A percentile compares a stretch with the other conserved stretches of the same genome.
Evolutionary conservation across 1,284 basidiomycete genomes (phyloP).

Genomic region (Naganishia sp.): DNA sequence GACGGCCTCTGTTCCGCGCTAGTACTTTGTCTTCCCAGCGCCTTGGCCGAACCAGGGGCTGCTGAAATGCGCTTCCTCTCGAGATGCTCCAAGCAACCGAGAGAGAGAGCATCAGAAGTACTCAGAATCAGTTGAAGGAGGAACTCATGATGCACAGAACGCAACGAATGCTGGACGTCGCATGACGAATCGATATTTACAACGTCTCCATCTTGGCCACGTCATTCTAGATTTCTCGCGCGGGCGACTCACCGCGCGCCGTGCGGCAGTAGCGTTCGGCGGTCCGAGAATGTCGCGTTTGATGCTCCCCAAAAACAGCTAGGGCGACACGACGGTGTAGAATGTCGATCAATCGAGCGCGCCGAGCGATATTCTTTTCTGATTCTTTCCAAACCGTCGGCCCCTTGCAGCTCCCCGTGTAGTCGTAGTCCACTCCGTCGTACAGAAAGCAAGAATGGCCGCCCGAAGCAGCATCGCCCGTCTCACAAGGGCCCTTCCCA

Average conservation of each 20-base stretch:
- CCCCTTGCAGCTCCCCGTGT: background rate
- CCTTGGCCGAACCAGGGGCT: no score
- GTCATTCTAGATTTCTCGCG: background rate
- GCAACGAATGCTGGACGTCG: no score
- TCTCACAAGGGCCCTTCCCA: conserved; percentile 23
- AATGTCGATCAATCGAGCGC: conserved; percentile 11
- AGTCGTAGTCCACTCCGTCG: background rate
- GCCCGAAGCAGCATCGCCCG: conserved; percentile 30
- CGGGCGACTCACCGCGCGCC: background rate
- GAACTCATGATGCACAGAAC: no score
- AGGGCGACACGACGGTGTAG: background rate
- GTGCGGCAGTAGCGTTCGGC: background rate
- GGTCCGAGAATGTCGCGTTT: conserved; percentile 9
- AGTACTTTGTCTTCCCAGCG: no score
- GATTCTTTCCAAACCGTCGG: background rate
- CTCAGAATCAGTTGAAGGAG: no score
- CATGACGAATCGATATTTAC: conserved; percentile 3
- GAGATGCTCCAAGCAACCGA: no score
- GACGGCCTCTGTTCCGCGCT: no score
- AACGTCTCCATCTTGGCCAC: background rate
- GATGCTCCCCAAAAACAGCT: conserved; percentile 8
- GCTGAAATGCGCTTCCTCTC: no score
- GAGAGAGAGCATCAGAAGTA: background rate
- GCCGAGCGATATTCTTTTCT: background rate
- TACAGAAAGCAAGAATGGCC: conserved; percentile 23